Evolutionary conservation across 805 yeast species (phyloP).

Genomic region (Wickerhamiella qilinensis): DNA sequence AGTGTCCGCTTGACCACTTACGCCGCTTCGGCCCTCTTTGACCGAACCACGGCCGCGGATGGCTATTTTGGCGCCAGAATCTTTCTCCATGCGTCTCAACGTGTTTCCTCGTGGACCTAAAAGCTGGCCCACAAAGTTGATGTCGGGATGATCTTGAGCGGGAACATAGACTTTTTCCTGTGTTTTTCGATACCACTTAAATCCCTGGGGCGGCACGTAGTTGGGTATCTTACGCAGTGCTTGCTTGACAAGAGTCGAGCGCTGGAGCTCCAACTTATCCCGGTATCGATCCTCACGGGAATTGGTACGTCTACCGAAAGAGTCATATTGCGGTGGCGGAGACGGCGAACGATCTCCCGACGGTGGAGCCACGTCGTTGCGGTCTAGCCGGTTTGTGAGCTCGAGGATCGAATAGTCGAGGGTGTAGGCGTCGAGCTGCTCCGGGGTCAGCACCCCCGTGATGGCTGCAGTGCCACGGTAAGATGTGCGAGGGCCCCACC

Average conservation of each 20-base stretch:
- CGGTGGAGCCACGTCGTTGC: conserved; percentile 29
- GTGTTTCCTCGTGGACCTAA: conserved; percentile 96
- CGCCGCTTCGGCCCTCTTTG: conserved; percentile 64
- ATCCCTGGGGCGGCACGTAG: conserved; percentile 67
- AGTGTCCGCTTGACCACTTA: conserved; percentile 31
- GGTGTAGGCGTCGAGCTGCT: conserved; percentile 61
- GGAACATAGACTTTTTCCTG: conserved; percentile 77
- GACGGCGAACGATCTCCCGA: conserved; percentile 45
- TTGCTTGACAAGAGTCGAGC: conserved; percentile 60
- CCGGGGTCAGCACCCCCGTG: conserved; percentile 41
- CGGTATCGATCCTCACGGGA: conserved; percentile 59
- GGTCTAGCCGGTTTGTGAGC: conserved; percentile 41
- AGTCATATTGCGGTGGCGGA: conserved; percentile 86
- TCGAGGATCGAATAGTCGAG: conserved; percentile 64
- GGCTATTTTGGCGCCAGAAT: conserved; percentile 78
- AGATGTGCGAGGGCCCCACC: neutral
- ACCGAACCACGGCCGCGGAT: conserved; percentile 94
- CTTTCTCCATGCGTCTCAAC: conserved; percentile 57
- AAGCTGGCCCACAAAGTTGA: conserved; percentile 80
- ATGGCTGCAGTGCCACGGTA: conserved; percentile 10
- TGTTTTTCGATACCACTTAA: conserved; percentile 52
- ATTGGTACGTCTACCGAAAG: conserved; percentile 66
- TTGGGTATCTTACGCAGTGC: conserved; percentile 60
- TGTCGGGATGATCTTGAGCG: conserved; percentile 70
- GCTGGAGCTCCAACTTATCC: conserved; percentile 54